Evolutionary conservation across 345 rosid genomes (phyloP), one percentile per base, ranked within the genome.

Genomic region (Odontarrhena argentea): DNA sequence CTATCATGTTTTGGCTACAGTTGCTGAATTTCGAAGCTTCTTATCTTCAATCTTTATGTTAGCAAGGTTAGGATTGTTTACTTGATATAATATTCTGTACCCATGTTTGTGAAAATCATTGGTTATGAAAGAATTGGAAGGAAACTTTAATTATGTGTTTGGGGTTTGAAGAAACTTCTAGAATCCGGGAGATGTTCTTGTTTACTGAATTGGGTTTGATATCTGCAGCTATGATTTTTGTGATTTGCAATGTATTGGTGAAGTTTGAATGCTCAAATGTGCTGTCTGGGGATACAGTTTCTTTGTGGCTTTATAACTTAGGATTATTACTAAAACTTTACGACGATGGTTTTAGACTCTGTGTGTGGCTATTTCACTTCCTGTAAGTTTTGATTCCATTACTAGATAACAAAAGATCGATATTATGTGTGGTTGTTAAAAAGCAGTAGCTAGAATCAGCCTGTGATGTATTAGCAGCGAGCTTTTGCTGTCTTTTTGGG

Each of bases 1-100:
- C 49, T 44, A 50, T 57, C 68, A 70, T 65, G 75, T n/a, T 50
- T 65, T 56, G 38, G n/a, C 38, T 44, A 14, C 41, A 45, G 57
- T 60, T 46, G 77, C 68, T 78, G 67, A 60, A 32, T 52, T 69
- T 70, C 13, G 14, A 50, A 60, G 67, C 54, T 69, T 60, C n/a
- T 10, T 44, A 53, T 53, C 11, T 55, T 40, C 50, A 59, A 34
- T 73, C 61, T 76, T 74, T 51, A 74, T 79, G 76, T 22, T 74
- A 65, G 25, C 40, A 53, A 74, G 72, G 76, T 82, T 58, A 54
- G 51, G 25, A 42, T 48, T 47, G 25, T 47, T 14, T 45, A 9
- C 58, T 15, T 25, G 0, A 7, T 15, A 11, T 4, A 8, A 41
- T 44, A 14, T 43, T 41, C 8, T 15, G 7, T 40, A 35, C n/a